Base-by-base conservation (phyloP, 164 flowering plant genomes). In the Taxillus chinensis region DNA sequence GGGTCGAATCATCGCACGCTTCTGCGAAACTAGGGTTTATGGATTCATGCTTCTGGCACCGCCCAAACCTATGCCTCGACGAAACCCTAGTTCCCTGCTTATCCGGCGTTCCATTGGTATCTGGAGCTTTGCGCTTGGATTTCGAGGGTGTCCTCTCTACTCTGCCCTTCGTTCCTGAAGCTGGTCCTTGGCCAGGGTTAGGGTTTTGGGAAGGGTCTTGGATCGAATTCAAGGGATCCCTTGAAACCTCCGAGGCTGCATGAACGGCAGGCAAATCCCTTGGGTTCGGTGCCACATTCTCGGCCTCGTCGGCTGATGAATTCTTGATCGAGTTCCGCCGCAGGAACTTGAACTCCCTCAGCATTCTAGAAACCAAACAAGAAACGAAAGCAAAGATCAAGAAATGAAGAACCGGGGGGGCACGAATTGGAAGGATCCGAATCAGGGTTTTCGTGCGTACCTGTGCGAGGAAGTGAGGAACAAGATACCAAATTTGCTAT, bases 101-200 rank as follows among this genome's bases (percentile, higher is more conserved):
- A 39, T 90, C 99, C 1, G 97, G 97, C 0, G 99, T 93, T 0
- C 86, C 81, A 49, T 77, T 63, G 7, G 70, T 53, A 62, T 79
- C 84, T 3, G 78, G 53, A 27, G 53, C 40, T 63, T 66, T 84
- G 39, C 70, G 61, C 70, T 76, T 82, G 39, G 70, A 68, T 75
- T 83, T 90, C 7, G 78, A 64, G 5, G 99, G 96, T 0, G 99
- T 90, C 65, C 77, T 78, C 4, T 93, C 97, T 40, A 68, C 48
- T 68, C 71, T 83, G 43, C 73, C 71, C 74, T 68, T 75, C 40
- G 15, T 12, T 65, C 74, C 72, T 4, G 58, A 60, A 51, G 82
- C 90, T 40, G 68, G 79, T 42, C 82, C 95, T 8, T 62, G 10
- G 60, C 5, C 66, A 58, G 63, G 55, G 63, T 63, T 80, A 9